Conservation (phyloP, 805 yeast species). For the Pichia paraexigua region DNA sequence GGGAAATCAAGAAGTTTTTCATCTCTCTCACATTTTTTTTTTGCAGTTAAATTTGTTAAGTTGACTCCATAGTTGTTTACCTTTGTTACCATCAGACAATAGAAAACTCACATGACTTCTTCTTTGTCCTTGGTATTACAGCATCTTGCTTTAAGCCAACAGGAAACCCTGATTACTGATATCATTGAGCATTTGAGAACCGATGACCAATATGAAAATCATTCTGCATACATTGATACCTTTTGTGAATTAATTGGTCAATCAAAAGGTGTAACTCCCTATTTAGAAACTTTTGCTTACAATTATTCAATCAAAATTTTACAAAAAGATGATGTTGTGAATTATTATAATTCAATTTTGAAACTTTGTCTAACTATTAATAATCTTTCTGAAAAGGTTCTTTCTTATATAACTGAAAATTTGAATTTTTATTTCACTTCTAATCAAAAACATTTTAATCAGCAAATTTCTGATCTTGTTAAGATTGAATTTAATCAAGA, state of each 20-base stretch:
- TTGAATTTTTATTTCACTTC: conserved; percentile 4
- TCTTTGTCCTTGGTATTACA: conserved; percentile 4
- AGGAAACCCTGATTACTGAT: conserved; percentile 5
- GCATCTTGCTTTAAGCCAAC: conserved; percentile 11
- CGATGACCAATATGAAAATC: not conserved
- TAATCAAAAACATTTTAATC: conserved; percentile 15
- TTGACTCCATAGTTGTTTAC: not conserved
- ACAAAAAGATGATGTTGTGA: not conserved
- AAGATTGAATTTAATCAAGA: not conserved
- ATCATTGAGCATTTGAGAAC: conserved; percentile 3
- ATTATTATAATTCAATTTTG: conserved; percentile 9
- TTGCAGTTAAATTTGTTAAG: not conserved
- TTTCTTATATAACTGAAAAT: conserved; percentile 6
- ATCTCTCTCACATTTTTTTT: not conserved
- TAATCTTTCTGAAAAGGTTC: conserved; percentile 15
- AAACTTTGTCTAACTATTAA: conserved; percentile 26
- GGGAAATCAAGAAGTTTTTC: not conserved
- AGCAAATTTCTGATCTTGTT: not conserved
- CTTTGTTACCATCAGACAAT: no score
- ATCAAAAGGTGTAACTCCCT: conserved; percentile 7
- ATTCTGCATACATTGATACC: conserved; percentile 11
- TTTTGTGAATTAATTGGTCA: conserved; percentile 16
- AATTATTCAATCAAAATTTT: conserved; percentile 6
- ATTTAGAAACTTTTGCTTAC: conserved; percentile 4
- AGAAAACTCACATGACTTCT: not conserved